Base-by-base conservation (phyloP, 116 monocot genomes). In the Posidonia oceanica region DNA sequence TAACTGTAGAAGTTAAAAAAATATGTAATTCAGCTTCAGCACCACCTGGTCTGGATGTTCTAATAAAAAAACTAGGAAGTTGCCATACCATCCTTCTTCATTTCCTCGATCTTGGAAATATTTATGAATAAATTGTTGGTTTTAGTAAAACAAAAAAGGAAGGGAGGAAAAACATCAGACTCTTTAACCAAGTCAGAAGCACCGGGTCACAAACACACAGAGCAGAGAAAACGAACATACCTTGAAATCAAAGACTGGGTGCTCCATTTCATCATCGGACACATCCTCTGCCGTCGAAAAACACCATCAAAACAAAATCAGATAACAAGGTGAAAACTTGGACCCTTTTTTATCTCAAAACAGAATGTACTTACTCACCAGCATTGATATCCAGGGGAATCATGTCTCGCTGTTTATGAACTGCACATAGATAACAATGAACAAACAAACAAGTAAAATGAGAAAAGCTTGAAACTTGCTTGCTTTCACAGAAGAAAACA, bases 331-430 rank as follows among this genome's bases (percentile, higher is more conserved):
- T 22, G 7, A 69, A 22, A 36, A 53, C 73, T 29, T 54, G 29
- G 4, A 21, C 21, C 52, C 12, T 8, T 29, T 40, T 66, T 18
- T 13, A 8, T 40, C 15, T 36, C 17, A 16, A 48, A 68, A 52
- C 21, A 21, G 36, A 73, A 66, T 52, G 64, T 66, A 79, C 78
- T 73, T 21, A 59, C 54, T 72, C 38, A 57, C 70, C 78, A 2
- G 44, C 63, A 44, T 81, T 65, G 23, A 51, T 52, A 58, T 81
- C 79, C 11, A 87, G 73, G 22, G 79, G 87, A 75, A 87, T 71
- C 71, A 87, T 64, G 54, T 83, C 87, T 20, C 79, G 64, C 53
- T 87, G 83, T 59, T 83, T 87, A 67, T 87, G 87, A 72, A 83
- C 87, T 87, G 72, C 44, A 53, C 59, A 54, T 53, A 63, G 0